phyloP scores from a whole-genome alignment of 2,329 filamentous ascomycete species.

The Mariannaea sp. region DNA sequence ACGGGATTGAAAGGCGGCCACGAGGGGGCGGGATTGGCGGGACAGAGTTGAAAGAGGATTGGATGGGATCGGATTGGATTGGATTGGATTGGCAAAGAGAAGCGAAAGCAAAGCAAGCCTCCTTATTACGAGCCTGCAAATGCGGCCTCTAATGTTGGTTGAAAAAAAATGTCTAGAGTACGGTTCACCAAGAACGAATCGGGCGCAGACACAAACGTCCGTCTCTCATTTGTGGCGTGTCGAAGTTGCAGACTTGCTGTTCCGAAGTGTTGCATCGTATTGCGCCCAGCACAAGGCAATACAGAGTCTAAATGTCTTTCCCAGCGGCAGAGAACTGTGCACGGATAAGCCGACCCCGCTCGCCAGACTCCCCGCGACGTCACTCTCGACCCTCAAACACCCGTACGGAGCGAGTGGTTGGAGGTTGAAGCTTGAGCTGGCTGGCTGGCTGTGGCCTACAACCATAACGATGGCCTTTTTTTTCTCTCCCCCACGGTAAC shows the following conservation, averaged over 20 bases:
- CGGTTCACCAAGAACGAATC: slow-evolving; percentile 1
- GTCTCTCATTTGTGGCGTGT: not conserved
- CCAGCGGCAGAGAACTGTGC: no score
- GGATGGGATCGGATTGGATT: no score
- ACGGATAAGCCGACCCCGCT: slow-evolving; percentile 17
- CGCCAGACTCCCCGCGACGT: no score
- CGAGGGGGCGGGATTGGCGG: not conserved
- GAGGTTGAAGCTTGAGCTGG: no score
- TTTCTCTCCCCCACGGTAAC: no score
- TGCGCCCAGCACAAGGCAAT: no score
- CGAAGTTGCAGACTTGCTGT: not conserved
- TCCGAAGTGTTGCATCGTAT: slow-evolving; percentile 7
- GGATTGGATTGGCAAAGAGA: not conserved
- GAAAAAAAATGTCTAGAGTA: slow-evolving; percentile 3
- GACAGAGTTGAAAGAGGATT: not conserved
- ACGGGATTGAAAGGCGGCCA: slow-evolving; percentile 5
- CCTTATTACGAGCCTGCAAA: not conserved
- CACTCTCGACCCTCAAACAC: no score
- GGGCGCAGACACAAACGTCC: slow-evolving; percentile 6
- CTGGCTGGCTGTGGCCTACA: no score
- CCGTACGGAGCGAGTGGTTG: no score
- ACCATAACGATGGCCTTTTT: no score
- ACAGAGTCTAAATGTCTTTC: no score
- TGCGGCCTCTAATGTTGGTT: not conserved
- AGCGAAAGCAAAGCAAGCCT: not conserved